These are phyloP conservation scores for Boletus rubropictus DNA, from an alignment of 768 basidiomycete species.

Conservation along the genomic window DNA sequence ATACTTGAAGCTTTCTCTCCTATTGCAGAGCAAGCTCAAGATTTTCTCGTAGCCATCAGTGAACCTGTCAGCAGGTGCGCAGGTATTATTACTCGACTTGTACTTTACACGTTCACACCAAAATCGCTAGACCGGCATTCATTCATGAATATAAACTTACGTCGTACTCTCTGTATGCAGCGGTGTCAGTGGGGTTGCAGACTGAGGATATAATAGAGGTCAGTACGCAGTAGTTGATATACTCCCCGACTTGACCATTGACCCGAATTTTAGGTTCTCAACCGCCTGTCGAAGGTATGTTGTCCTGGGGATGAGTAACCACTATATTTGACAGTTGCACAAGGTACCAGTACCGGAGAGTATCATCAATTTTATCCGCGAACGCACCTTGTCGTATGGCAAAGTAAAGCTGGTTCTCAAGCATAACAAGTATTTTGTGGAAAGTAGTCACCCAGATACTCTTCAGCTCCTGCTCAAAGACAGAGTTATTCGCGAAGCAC, in stretches of 20 bases:
- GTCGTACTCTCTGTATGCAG: slow-evolving; percentile 95
- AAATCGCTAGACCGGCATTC: slow-evolving; percentile 72
- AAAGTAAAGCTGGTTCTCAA: slow-evolving; percentile 98
- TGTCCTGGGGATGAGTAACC: slow-evolving; percentile 1
- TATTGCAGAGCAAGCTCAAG: slow-evolving; percentile 96
- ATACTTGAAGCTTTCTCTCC: slow-evolving; percentile 98
- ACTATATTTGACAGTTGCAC: slow-evolving; percentile 2
- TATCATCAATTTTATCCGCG: slow-evolving; percentile 82
- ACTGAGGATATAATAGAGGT: slow-evolving; percentile 99
- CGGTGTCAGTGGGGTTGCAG: slow-evolving; percentile 95
- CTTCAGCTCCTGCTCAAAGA: slow-evolving; percentile 86
- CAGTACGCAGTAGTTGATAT: slow-evolving; percentile 28
- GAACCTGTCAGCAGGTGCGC: slow-evolving; percentile 97
- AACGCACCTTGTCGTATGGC: slow-evolving; percentile 92
- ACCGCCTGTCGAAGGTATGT: slow-evolving; percentile 66
- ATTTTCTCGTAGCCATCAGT: slow-evolving; percentile 95
- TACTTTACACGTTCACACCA: slow-evolving; percentile 25
- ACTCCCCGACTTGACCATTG: slow-evolving; percentile 30
- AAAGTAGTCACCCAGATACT: slow-evolving; percentile 92
- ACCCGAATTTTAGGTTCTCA: slow-evolving; percentile 53
- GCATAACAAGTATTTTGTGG: slow-evolving; percentile 96
- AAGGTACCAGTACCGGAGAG: slow-evolving; percentile 90
- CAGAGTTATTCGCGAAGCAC: slow-evolving; percentile 74
- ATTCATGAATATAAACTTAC: slow-evolving; percentile 99
- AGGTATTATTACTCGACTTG: slow-evolving; percentile 13